Evolutionary conservation across 805 yeast genomes (phyloP), one percentile per base, ranked within the genome.

Genomic region (Sugiyamaella qingdaonensis): DNA sequence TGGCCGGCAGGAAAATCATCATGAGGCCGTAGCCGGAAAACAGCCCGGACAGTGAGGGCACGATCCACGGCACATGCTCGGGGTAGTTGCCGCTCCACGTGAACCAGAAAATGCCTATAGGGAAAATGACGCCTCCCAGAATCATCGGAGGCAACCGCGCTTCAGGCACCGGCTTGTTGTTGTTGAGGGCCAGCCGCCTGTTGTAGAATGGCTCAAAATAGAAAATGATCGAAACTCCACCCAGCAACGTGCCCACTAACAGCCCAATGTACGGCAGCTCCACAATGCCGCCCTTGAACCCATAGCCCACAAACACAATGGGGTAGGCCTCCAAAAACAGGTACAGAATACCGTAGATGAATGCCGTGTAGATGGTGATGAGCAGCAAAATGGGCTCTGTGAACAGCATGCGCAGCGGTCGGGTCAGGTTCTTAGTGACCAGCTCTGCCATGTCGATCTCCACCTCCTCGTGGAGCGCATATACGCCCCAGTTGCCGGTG

Each of bases 11-110:
- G 74, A 87, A 88, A 54, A 87, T 80, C 43, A 81, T 75, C 58
- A 85, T 73, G 54, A 86, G 72, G 33, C 94, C 95, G 58, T 77
- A 81, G 13, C 91, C 91, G 36, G 81, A 78, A 64, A 84, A 77
- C 3, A 78, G 56, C 58, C 88, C 86, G 33, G 87, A 81, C 27
- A 81, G 69, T 4, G 86, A 78, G 37, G 95, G 94, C 19, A 80
- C 87, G 63, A 82, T 83, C 92, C 94, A 90, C 66, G 85, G 96
- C 43, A 88, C 80, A 45, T 69, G 69, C 39, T 82, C 68, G 47
- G 80, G 84, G 69, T 84, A 90, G 59, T 81, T 78, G 66, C 96
- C 96, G 13, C 90, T 75, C 97, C 97, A 90, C 54, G 87, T 80
- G 68, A 90, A 76, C 96, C 96, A 87, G 65, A 90, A 76, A 58